Evolutionary conservation across 257 asterid species (phyloP), one percentile per base, ranked within the genome.

Genomic region (Primulina eburnea): DNA sequence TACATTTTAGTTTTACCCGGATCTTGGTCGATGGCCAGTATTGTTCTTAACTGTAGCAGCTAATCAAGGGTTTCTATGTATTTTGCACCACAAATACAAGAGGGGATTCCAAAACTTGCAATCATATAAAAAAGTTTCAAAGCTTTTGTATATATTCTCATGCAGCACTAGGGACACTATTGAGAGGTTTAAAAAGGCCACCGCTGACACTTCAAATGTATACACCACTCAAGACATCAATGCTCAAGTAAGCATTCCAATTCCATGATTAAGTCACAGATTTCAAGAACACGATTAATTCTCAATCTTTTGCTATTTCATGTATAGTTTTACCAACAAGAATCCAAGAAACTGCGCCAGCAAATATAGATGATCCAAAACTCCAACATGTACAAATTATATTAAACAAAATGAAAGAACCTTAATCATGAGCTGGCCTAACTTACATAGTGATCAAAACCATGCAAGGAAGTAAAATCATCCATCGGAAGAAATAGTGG

Each of bases 321-420:
- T 53, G 47, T 35, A 9, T 40, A 89, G 96, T 87, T 81, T 71
- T 89, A 85, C 76, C 96, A 91, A 72, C 93, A 86, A 78, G 97
- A 91, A 74, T 84, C 96, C 33, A 92, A 86, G 92, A 92, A 89
- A 84, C 83, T 92, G 80, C 89, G 84, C 52, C 97, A 92, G 79
- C 95, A 92, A 63, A 92, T 92, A 68, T 96, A 92, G 81, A 78
- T 85, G 88, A 87, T 92, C 52, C 96, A 89, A 73, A 88, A 79
- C 72, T 79, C 96, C 73, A 89, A 92, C 76, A 89, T 92, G 96
- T 81, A 30, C 55, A 43, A 43, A 43, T 43, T 14, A 47, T 47
- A 47, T 12, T 47, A 47, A 6, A 14, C 7, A 40, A 47, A 47
- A 11, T 47, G 55, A 47, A 47, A 47, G 55, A 14, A 4, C 55